A percentile compares a stretch with the other conserved stretches of the same genome.
Conservation (phyloP, 345 rosid genomes). For the Lepidium didymum region DNA sequence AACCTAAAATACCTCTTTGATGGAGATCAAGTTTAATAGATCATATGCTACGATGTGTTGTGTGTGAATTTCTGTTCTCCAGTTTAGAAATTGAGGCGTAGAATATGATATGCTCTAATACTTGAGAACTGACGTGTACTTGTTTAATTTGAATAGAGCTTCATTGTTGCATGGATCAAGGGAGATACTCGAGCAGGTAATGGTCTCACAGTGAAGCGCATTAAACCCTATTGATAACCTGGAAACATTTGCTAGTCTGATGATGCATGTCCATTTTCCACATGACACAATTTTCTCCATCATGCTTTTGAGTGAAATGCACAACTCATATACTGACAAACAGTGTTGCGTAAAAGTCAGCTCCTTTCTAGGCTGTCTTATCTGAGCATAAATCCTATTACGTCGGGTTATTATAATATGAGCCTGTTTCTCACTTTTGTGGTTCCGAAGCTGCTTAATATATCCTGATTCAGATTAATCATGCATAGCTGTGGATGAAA, state of each 20-base stretch:
- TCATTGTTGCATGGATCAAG: constrained; percentile 84
- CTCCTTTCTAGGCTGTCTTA: neutral
- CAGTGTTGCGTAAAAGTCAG: neutral
- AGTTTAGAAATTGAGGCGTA: neutral
- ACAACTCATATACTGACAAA: neutral
- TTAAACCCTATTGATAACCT: neutral
- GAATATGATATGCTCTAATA: neutral
- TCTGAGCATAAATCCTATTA: neutral
- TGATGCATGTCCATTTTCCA: constrained; percentile 4
- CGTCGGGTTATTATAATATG: neutral
- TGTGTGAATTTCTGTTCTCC: neutral
- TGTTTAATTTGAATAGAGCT: constrained; percentile 48
- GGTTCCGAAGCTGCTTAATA: neutral
- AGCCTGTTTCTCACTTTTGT: constrained; percentile 9
- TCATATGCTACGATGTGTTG: constrained; percentile 2
- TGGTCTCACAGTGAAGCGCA: constrained; percentile 4
- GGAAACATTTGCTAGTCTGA: neutral
- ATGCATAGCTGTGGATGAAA: constrained; percentile 8
- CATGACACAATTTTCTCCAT: neutral
- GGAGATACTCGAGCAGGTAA: constrained; percentile 81
- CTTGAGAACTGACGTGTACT: constrained; percentile 4
- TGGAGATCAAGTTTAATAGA: neutral
- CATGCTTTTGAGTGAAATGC: constrained; percentile 14
- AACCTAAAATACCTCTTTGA: neutral
- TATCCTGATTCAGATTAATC: neutral